Conservation (phyloP, 768 basidiomycete species). For the Pisolithus sp. region DNA sequence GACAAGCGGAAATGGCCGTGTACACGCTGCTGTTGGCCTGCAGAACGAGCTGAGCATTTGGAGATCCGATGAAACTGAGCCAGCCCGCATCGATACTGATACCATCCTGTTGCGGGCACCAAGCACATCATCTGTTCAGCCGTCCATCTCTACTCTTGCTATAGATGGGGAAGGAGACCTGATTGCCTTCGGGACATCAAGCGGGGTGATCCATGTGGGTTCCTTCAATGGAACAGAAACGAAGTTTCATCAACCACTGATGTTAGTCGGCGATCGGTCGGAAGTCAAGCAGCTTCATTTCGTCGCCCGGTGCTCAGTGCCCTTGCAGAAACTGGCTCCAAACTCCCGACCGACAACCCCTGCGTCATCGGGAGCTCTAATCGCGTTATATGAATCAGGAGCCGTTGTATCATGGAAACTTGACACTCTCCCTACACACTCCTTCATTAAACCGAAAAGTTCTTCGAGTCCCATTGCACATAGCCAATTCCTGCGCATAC, state of each 20-base stretch:
- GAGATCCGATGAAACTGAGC: conserved; percentile 40
- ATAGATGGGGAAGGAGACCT: conserved; percentile 55
- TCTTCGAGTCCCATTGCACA: conserved; percentile 38
- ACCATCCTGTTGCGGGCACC: conserved; percentile 45
- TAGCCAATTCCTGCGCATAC: conserved; percentile 43
- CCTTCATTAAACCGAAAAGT: conserved; percentile 37
- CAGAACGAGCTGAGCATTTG: conserved; percentile 75
- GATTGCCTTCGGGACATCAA: conserved; percentile 67
- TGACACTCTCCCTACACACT: conserved; percentile 19
- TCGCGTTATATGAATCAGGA: conserved; percentile 58
- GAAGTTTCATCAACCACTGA: conserved; percentile 36
- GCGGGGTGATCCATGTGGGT: conserved; percentile 63
- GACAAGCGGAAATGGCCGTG: conserved; percentile 57
- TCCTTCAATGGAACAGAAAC: conserved; percentile 37
- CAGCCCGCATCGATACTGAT: conserved; percentile 44
- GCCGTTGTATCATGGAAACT: conserved; percentile 45
- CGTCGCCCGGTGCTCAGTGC: conserved; percentile 6
- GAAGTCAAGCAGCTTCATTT: conserved; percentile 54
- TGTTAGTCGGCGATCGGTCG: conserved; percentile 36
- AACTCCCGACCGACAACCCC: conserved; percentile 9
- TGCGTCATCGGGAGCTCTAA: conserved; percentile 21
- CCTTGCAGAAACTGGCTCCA: conserved; percentile 12
- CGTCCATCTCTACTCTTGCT: conserved; percentile 54
- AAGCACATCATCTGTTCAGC: conserved; percentile 41
- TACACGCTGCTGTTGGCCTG: conserved; percentile 66